Evolutionary conservation across 2,329 filamentous ascomycete species (phyloP).

Genomic region (Talaromyces pinophilus): DNA sequence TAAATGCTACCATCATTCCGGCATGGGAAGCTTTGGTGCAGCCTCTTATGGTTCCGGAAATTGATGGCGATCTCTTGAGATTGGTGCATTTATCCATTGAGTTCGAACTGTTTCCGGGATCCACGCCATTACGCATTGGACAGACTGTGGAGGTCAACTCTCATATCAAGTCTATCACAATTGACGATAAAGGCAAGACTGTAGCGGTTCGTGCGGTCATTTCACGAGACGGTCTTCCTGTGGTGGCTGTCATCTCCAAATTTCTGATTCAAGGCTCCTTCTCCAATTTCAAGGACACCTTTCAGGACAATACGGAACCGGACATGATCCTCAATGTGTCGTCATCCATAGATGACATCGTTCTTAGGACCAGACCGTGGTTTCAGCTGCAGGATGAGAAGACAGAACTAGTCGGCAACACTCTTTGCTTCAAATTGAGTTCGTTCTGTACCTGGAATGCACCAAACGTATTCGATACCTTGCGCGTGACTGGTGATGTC

Average conservation of each 20-base stretch:
- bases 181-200: not conserved
- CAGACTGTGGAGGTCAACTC: not conserved
- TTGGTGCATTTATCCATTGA: slow-evolving; percentile 95
- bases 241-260: slow-evolving; percentile 1
- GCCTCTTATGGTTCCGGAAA: slow-evolving; percentile 76
- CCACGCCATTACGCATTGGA: slow-evolving; percentile 60
- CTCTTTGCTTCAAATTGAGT: slow-evolving; percentile 89
- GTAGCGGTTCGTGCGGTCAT: not conserved
- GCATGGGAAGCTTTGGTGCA: slow-evolving; percentile 99
- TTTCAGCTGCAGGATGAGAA: slow-evolving; percentile 91
- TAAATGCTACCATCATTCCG: slow-evolving; percentile 92
- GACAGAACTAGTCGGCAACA: slow-evolving; percentile 86
- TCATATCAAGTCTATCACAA: not conserved
- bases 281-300: slow-evolving; percentile 78
- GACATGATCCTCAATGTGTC: not conserved
- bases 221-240: not conserved
- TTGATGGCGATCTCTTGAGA: slow-evolving; percentile 93
- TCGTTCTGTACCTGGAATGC: slow-evolving; percentile 2
- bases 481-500: slow-evolving; percentile 59
- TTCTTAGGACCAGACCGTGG: slow-evolving; percentile 55
- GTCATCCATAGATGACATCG: not conserved
- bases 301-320: slow-evolving; percentile 93
- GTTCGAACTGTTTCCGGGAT: slow-evolving; percentile 96
- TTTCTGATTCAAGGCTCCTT: slow-evolving; percentile 8
- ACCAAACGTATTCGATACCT: not conserved